Base-by-base conservation (phyloP, 192 early-diverging fungal genomes). In the Coemansia sp. region DNA sequence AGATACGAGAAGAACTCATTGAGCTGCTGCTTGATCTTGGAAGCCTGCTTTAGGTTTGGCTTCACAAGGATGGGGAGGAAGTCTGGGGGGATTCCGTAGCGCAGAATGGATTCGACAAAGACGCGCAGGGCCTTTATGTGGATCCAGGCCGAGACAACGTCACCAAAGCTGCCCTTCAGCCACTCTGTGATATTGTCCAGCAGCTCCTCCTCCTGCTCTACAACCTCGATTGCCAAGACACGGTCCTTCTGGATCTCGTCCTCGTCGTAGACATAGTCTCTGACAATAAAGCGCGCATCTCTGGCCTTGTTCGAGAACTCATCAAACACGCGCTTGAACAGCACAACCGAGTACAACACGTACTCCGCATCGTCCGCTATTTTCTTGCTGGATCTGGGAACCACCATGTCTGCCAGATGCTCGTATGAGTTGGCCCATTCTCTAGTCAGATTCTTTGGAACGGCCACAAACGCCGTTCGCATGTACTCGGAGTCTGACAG, bases 281-380 rank as follows among this genome's bases (percentile, higher is more conserved):
- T 88, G 13, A 97, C 94, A 75, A 93, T 88, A 69, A 96, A 99
- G 67, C 92, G 93, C 49, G 90, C 85, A 69, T 99, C 95, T 19
- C 98, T 86, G 17, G 90, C 91, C 74, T 95, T 98, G 70, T 87
- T 80, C 2, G 89, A 84, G 71, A 98, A 99, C 68, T 99, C 97
- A 11, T 98, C 96, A 11, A 85, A 66, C 20, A 94, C 89, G 42
- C 95, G 85, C 67, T 91, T 87, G 81, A 99, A 98, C 43, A 99
- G 68, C 1, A 96, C 95, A 6, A 95, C 97, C 5, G 89, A 94
- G 72, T 87, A 98, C 16, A 99, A 84, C 25, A 85, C 86, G 80
- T 93, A 99, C 55, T 99, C 98, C n/a, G 95, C 86, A 79, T 99
- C 98, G 67, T 97, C 93, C 1, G 92, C 86, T 69, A 99, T 92